Percentiles rank a stretch among this genome's conserved stretches.
Conservation (phyloP, 208 protist genomes). For the Leishmania tropica region DNA sequence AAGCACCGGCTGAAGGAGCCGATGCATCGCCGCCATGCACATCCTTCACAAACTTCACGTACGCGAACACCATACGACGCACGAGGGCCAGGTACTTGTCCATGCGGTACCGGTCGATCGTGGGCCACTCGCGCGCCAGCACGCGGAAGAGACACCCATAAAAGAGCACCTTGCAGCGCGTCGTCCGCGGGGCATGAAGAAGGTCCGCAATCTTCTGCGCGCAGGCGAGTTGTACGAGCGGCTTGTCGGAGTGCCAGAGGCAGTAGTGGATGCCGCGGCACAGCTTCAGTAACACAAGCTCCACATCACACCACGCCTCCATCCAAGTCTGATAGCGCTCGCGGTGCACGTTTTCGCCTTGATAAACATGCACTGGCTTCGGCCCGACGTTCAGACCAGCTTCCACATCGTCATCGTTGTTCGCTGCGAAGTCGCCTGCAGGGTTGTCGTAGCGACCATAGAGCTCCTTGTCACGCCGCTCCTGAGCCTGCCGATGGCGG, state of each 20-base stretch:
- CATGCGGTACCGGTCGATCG: slow-evolving; percentile 88
- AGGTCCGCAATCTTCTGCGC: slow-evolving; percentile 77
- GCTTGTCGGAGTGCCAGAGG: slow-evolving; percentile 94
- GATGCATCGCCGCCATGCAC: slow-evolving; percentile 27
- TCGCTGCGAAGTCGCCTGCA: slow-evolving; percentile 13
- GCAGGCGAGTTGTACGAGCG: slow-evolving; percentile 86
- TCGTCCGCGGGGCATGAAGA: slow-evolving; percentile 47
- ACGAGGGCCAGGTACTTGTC: slow-evolving; percentile 92
- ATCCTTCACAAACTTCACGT: slow-evolving; percentile 53
- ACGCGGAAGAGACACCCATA: slow-evolving; percentile 76
- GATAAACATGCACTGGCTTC: slow-evolving; percentile 33
- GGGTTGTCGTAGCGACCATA: slow-evolving; percentile 43
- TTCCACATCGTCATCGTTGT: slow-evolving; percentile 34
- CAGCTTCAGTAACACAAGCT: slow-evolving; percentile 88
- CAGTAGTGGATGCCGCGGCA: slow-evolving; percentile 87
- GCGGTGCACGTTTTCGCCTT: slow-evolving; percentile 38
- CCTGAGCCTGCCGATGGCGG: slow-evolving; percentile 35
- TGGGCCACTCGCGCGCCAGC: slow-evolving; percentile 86
- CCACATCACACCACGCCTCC: slow-evolving; percentile 68
- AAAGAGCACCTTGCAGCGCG: slow-evolving; percentile 63
- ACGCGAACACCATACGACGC: slow-evolving; percentile 68
- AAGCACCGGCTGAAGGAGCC: slow-evolving; percentile 7
- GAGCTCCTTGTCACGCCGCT: slow-evolving; percentile 33
- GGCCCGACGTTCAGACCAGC: slow-evolving; percentile 25
- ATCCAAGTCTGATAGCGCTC: slow-evolving; percentile 68